phyloP scores from a whole-genome alignment of 2,329 filamentous ascomycete genomes.

The Orbilia blumenaviensis region DNA sequence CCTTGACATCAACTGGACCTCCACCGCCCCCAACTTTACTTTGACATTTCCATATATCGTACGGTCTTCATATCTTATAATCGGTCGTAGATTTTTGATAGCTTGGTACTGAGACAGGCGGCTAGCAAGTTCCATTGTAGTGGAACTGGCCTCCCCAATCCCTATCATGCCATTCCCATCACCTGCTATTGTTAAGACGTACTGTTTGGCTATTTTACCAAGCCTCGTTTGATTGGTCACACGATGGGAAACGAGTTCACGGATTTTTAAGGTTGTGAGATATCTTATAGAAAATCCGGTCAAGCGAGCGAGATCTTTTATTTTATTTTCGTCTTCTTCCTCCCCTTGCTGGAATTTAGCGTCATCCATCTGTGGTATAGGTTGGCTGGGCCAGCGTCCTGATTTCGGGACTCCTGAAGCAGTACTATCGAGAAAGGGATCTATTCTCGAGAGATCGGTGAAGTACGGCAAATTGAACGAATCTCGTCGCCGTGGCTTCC shows the following conservation, averaged over 20 bases:
- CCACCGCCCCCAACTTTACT: slow-evolving; percentile 85
- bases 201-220: slow-evolving; percentile 84
- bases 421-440: slow-evolving; percentile 56
- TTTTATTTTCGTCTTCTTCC: slow-evolving; percentile 62
- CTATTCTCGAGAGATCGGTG: slow-evolving; percentile 56
- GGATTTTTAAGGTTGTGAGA: slow-evolving; percentile 69
- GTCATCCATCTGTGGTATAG: slow-evolving; percentile 55
- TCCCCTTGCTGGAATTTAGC: slow-evolving; percentile 59
- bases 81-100: slow-evolving; percentile 91
- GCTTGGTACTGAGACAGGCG: slow-evolving; percentile 81
- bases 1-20: slow-evolving; percentile 80
- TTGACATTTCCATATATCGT: slow-evolving; percentile 88
- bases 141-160: slow-evolving; percentile 87
- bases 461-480: slow-evolving; percentile 55
- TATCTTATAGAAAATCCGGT: slow-evolving; percentile 66
- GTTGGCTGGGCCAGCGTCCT: slow-evolving; percentile 55
- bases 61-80: slow-evolving; percentile 86
- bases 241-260: slow-evolving; percentile 75
- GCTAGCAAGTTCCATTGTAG: slow-evolving; percentile 73
- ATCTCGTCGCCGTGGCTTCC: slow-evolving; percentile 51
- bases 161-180: slow-evolving; percentile 87
- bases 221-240: slow-evolving; percentile 95
- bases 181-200: slow-evolving; percentile 82
- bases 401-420: slow-evolving; percentile 45
- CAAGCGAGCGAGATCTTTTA: slow-evolving; percentile 62